A percentile compares a stretch with the other conserved stretches of the same genome.
These are phyloP conservation scores for Fraxinus pennsylvanica DNA, from an alignment of 257 asterid species.

Conservation along the genomic window DNA sequence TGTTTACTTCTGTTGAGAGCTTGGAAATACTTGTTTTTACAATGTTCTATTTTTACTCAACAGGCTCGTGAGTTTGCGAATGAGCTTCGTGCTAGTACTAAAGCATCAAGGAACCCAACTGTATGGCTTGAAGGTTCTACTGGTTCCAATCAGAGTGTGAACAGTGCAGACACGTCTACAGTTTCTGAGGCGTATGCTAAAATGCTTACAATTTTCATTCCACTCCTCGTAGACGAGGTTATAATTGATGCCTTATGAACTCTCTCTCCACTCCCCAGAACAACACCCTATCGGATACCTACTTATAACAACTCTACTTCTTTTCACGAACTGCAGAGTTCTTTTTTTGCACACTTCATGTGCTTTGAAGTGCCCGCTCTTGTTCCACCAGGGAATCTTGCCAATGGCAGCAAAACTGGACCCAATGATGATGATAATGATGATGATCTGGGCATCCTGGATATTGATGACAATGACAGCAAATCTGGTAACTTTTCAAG, in stretches of 20 bases:
- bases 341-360: slow-evolving; percentile 94
- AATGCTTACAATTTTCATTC: slow-evolving; percentile 88
- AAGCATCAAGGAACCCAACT: slow-evolving; percentile 68
- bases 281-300: slow-evolving; percentile 10
- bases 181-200: slow-evolving; percentile 89
- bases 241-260: slow-evolving; percentile 24
- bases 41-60: slow-evolving; percentile 4
- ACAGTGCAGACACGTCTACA: slow-evolving; percentile 73
- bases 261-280: slow-evolving; percentile 16
- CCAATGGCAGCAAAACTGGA: slow-evolving; percentile 56
- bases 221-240: slow-evolving; percentile 97
- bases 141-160: slow-evolving; percentile 63
- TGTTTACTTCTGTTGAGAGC: slow-evolving; percentile 11
- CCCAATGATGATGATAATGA: slow-evolving; percentile 32
- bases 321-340: slow-evolving; percentile 64
- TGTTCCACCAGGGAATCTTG: slow-evolving; percentile 32
- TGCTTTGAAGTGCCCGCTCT: slow-evolving; percentile 62
- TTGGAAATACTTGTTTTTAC: slow-evolving; percentile 23
- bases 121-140: slow-evolving; percentile 91
- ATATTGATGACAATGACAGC: slow-evolving; percentile 51
- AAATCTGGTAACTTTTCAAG: slow-evolving; percentile 47
- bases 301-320: slow-evolving; percentile 1
- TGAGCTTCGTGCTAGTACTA: slow-evolving; percentile 92
- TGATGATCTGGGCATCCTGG: slow-evolving; percentile 76
- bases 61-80: slow-evolving; percentile 99